phyloP scores from a whole-genome alignment of 805 yeast species.

The Starmera quercuum region DNA sequence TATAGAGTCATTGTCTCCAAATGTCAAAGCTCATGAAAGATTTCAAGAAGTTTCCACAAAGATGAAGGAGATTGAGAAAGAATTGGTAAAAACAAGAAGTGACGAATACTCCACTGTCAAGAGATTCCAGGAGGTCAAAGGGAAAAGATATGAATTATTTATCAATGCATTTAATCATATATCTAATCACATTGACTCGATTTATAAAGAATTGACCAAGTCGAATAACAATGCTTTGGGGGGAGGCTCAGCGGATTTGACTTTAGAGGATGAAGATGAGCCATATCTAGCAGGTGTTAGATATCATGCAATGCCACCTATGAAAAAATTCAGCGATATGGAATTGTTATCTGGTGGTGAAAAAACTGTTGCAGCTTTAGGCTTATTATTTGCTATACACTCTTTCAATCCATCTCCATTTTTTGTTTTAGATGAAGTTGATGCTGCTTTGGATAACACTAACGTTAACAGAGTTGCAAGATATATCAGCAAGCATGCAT shows the following conservation, averaged over 20 bases:
- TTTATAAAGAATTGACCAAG: constrained; percentile 82
- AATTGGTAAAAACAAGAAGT: constrained; percentile 53
- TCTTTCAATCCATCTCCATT: constrained; percentile 91
- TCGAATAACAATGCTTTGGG: constrained; percentile 49
- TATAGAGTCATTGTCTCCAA: constrained; percentile 53
- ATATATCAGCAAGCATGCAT: constrained; percentile 68
- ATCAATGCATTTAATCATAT: constrained; percentile 73
- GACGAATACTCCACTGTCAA: constrained; percentile 47
- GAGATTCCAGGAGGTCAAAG: constrained; percentile 52
- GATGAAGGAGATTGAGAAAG: constrained; percentile 54
- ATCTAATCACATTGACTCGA: constrained; percentile 58
- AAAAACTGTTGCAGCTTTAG: constrained; percentile 92
- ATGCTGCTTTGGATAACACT: constrained; percentile 90
- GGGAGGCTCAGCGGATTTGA: constrained; percentile 91
- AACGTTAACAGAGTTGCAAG: constrained; percentile 85
- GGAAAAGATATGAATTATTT: constrained; percentile 53
- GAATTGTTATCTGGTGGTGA: constrained; percentile 94
- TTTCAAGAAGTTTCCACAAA: constrained; percentile 58
- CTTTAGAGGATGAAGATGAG: constrained; percentile 82
- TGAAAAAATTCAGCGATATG: constrained; percentile 89
- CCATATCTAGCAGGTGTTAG: constrained; percentile 79
- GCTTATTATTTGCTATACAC: constrained; percentile 85
- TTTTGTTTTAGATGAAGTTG: constrained; percentile 95
- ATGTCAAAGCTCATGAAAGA: constrained; percentile 72
- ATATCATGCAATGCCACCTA: constrained; percentile 94